Conservation (phyloP, 2,329 filamentous ascomycete genomes). For the Helminthosporium solani region DNA sequence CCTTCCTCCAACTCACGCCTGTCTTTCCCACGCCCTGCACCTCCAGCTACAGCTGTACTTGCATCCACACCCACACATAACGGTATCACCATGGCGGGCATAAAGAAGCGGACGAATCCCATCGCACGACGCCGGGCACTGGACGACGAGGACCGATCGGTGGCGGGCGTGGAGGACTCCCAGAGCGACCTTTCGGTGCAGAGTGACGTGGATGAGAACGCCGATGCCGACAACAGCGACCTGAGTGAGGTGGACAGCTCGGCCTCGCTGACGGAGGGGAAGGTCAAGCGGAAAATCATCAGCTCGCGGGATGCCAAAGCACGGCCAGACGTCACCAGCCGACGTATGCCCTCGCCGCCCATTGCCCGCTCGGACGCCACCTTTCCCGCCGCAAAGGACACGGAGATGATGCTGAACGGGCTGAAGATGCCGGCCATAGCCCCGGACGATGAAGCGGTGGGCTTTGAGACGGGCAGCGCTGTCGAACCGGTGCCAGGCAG, state of each 20-base stretch:
- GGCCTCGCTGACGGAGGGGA: slow-evolving; percentile 36
- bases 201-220: slow-evolving; percentile 60
- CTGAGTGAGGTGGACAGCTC: slow-evolving; percentile 54
- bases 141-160: slow-evolving; percentile 43
- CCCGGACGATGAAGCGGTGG: slow-evolving; percentile 47
- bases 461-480: slow-evolving; percentile 51
- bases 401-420: slow-evolving; percentile 62
- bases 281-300: slow-evolving; percentile 37
- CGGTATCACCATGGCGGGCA: slow-evolving; percentile 37
- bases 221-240: slow-evolving; percentile 60
- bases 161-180: slow-evolving; percentile 60
- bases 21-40: slow-evolving; percentile 8
- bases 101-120: slow-evolving; percentile 38
- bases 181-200: slow-evolving; percentile 61
- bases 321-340: slow-evolving; percentile 25
- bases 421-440: slow-evolving; percentile 49
- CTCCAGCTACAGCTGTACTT: slow-evolving; percentile 12
- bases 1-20: slow-evolving; percentile 13
- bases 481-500: slow-evolving; percentile 26
- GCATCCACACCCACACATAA: background rate
- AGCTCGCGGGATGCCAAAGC: slow-evolving; percentile 37
- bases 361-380: slow-evolving; percentile 40
- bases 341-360: slow-evolving; percentile 34
- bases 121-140: slow-evolving; percentile 42
- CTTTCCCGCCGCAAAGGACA: slow-evolving; percentile 55